Base-by-base conservation (phyloP, 768 basidiomycete genomes). In the Steccherinum ochraceum region DNA sequence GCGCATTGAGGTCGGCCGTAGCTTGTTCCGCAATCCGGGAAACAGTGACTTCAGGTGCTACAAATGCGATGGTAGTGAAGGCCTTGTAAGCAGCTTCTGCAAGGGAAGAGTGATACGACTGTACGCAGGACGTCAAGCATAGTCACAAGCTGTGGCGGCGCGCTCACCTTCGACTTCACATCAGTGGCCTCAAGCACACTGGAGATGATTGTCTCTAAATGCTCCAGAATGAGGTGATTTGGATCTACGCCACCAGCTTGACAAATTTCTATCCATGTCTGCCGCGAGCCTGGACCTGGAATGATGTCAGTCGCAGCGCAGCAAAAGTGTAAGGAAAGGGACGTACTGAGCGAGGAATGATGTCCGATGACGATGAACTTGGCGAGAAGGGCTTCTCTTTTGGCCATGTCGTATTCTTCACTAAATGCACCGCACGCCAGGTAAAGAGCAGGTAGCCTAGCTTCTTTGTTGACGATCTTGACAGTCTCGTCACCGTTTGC, bases 191-290 rank as follows among this genome's bases (percentile, higher is more conserved):
- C 71, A 35, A 84, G 58, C 11, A 86, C 65, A 2, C 72, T 64
- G 10, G 68, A 63, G 52, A 89, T 57, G 12, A 86, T 63, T 5
- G 64, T 65, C 51, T 82, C 76, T 1, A 81, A 41, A 51, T 80
- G 70, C 20, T 66, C 69, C 5, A 69, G 71, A 3, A 87, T 72
- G 4, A 89, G 65, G 12, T 77, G 75, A 19, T 72, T 70, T 1
- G 93, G 93, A 60, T 95, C 89, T 3, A 76, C 61, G 1, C 71
- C 63, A 0, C 86, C 82, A 52, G 75, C 78, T 57, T 89, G 89
- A 50, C 86, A 89, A 3, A 89, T 56, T 50, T 91, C 88, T 52
- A 94, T 86, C 93, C 93, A 96, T 1, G 61, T 60, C 56, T 80
- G 82, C 16, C 80, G 76, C 7, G 77, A 74, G 13, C 70, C 65